Evolutionary conservation across 495 filamentous ascomycete genomes (phyloP).

Genomic region (Entonaema liquescens): DNA sequence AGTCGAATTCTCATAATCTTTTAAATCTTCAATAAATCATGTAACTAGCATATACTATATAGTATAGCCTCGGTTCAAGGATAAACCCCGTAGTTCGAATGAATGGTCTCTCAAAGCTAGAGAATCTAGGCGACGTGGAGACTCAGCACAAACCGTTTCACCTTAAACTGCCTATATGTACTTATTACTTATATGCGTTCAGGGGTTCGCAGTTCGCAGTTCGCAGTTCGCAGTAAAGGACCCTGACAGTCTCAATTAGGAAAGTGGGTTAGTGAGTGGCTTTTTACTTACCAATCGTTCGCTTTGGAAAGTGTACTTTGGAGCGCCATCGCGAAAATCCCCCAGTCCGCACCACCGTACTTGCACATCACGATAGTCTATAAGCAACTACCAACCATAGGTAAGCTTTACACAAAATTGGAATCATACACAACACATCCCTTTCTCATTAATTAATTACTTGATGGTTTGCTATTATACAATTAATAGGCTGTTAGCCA

Average conservation of each 20-base stretch:
- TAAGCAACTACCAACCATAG: too few relatives aligned
- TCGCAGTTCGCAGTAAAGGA: neutral
- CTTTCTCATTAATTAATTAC: too few relatives aligned
- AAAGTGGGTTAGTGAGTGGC: constrained; percentile 10
- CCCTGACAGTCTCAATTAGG: constrained; percentile 6
- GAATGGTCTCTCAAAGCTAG: constrained; percentile 1
- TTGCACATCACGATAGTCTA: too few relatives aligned
- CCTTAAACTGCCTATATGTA: neutral
- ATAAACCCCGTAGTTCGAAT: neutral
- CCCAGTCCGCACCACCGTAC: too few relatives aligned
- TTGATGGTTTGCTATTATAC: too few relatives aligned
- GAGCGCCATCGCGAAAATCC: too few relatives aligned
- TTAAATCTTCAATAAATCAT: neutral
- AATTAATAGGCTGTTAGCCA: too few relatives aligned
- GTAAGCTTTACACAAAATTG: too few relatives aligned
- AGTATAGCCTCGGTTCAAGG: neutral
- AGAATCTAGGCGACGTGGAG: constrained; percentile 6
- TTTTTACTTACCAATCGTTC: neutral
- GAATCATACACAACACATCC: too few relatives aligned
- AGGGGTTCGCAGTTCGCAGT: constrained; percentile 21
- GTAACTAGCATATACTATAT: too few relatives aligned
- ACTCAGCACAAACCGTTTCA: constrained; percentile 20
- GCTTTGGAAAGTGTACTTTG: too few relatives aligned
- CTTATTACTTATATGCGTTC: neutral
- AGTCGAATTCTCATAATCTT: neutral